Evolutionary conservation across 1,284 basidiomycete species (phyloP), one percentile per base, ranked within the genome.

Genomic region (Crepidotus sp.): DNA sequence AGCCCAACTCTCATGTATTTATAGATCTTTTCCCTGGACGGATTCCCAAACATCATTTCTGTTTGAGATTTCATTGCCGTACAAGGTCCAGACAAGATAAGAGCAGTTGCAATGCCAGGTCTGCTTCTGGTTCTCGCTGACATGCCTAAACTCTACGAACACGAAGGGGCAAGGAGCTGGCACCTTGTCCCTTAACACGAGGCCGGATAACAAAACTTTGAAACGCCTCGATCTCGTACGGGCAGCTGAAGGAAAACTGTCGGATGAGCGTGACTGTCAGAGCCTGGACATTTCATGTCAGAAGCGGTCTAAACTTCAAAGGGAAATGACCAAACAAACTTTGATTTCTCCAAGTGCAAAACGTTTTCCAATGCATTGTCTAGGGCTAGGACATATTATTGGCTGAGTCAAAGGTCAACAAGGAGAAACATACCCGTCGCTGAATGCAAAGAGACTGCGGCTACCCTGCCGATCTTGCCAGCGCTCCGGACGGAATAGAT

Each of bases 131-230:
- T 22, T 22, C 21, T 6, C 21, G 21, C 21, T 6, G 6, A 22
- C 21, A 22, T 22, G 21, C 15, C 49, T 41, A 55, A 33, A 70
- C 33, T 50, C 60, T 71, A 36, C 62, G 67, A 32, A 76, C 65
- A 25, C 68, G 48, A 42, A 79, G 61, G 27, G 77, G 76, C 33
- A 79, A 65, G 8, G 74, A 75, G 50, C 74, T 77, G 9, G 62
- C 56, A 1, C 62, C 63, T 51, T 76, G 62, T 36, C 75, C 74
- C 50, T 62, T 62, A 44, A 79, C 55, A 26, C 74, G 67, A 32
- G 77, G 73, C n/a, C 76, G 69, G 42, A 79, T 66, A 13, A 79
- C 76, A 49, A 78, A 79, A 41, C 75, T 76, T 51, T 77, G 74
- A 55, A 77, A 79, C 17, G 72, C 55, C 51, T 79, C 76, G 38